Evolutionary conservation across 2,329 filamentous ascomycete genomes (phyloP).

Genomic region (Thielaviopsis musarum): DNA sequence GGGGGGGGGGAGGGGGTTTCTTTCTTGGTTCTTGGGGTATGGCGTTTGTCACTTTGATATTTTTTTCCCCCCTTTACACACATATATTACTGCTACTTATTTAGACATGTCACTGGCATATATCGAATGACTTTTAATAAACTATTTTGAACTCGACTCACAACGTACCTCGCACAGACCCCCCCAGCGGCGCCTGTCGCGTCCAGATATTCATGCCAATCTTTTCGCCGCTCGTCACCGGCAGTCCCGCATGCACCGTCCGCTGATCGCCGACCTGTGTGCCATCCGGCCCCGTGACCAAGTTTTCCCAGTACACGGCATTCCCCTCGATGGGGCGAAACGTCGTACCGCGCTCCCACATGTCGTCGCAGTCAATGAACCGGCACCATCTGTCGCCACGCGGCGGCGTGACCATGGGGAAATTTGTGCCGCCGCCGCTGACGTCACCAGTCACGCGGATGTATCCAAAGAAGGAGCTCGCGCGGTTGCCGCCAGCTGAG

Average conservation of each 20-base stretch:
- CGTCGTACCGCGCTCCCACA: conserved; percentile 29
- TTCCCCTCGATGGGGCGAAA: conserved; percentile 31
- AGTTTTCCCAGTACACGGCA: conserved; percentile 32
- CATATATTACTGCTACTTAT: no score
- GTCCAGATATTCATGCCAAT: conserved; percentile 38
- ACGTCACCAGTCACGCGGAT: conserved; percentile 24
- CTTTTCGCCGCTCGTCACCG: conserved; percentile 28
- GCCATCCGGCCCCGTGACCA: conserved; percentile 20
- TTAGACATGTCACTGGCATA: no score
- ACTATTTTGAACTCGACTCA: no score
- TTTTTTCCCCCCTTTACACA: no score
- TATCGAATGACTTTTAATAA: no score
- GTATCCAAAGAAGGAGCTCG: conserved; percentile 31
- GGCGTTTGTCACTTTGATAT: no score
- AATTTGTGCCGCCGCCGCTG: conserved; percentile 31
- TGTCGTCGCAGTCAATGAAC: conserved; percentile 31
- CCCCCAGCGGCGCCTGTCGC: conserved; percentile 22
- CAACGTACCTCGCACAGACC: not conserved
- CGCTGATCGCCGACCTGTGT: conserved; percentile 22
- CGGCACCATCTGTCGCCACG: conserved; percentile 23
- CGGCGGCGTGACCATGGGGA: conserved; percentile 26
- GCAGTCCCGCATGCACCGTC: conserved; percentile 30
- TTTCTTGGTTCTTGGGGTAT: not conserved
- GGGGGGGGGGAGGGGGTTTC: not conserved
- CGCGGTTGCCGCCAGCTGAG: conserved; percentile 26